phyloP scores from a whole-genome alignment of 371 early-diverging fungal genomes.

The Lichtheimia ornata region DNA sequence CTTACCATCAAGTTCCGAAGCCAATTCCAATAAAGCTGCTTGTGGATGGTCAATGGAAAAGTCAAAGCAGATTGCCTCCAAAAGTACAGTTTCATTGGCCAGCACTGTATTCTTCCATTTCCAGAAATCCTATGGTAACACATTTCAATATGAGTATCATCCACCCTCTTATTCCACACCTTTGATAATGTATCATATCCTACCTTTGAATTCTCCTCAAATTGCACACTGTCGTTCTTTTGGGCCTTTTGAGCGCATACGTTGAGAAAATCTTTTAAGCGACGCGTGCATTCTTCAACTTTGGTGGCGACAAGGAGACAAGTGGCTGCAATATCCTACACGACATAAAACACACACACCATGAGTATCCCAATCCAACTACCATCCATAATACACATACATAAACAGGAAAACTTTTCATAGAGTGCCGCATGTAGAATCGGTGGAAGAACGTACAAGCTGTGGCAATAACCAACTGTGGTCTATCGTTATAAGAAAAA shows the following conservation, averaged over 20 bases:
- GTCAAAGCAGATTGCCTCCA: slow-evolving; percentile 81
- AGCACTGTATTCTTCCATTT: slow-evolving; percentile 72
- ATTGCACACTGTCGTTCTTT: slow-evolving; percentile 55
- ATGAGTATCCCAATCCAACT: not conserved
- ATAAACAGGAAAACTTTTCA: slow-evolving; percentile 63
- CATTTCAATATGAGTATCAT: not conserved
- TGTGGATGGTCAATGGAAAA: slow-evolving; percentile 77
- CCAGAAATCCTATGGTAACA: slow-evolving; percentile 53
- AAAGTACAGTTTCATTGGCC: slow-evolving; percentile 66
- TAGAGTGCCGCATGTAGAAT: slow-evolving; percentile 80
- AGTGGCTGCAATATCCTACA: slow-evolving; percentile 78
- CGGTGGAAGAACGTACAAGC: slow-evolving; percentile 79
- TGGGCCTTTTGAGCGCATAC: slow-evolving; percentile 61
- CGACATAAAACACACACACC: not conserved
- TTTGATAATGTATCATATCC: not conserved
- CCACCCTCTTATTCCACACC: not conserved
- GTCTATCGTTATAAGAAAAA: slow-evolving; percentile 29
- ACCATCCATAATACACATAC: slow-evolving; percentile 37
- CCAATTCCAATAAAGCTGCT: slow-evolving; percentile 46
- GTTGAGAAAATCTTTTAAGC: slow-evolving; percentile 59
- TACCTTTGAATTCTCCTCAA: slow-evolving; percentile 47
- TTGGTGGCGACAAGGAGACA: slow-evolving; percentile 79
- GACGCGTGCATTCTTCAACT: slow-evolving; percentile 75
- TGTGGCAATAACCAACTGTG: slow-evolving; percentile 69
- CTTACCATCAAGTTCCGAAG: slow-evolving; percentile 37